Evolutionary conservation across 352 stramenopile genomes (phyloP), one percentile per base, ranked within the genome.

Genomic region (Phytophthora macrochlamydospora): DNA sequence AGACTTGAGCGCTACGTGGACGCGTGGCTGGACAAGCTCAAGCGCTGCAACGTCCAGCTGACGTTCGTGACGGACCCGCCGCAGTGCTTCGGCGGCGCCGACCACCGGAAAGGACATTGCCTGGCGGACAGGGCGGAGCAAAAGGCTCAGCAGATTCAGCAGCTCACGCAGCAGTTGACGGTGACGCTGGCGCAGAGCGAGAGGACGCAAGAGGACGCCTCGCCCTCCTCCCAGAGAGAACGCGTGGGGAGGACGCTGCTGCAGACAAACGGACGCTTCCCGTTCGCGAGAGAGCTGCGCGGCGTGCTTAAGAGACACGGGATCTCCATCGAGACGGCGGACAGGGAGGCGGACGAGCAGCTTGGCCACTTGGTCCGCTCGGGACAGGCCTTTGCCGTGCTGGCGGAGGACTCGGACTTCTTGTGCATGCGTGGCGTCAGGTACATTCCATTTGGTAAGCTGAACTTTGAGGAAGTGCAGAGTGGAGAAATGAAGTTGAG

Each of bases 381-480:
- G 24, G 78, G 75, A 5, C 28, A 75, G 35, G 81, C 81, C 0
- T 92, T 80, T 50, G 87, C 87, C 0, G 84, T 93, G 7, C 67
- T 97, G 7, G 85, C 73, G 0, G 79, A 94, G 42, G 92, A 98
- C 73, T 97, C 90, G 54, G 92, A 98, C 58, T 98, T 96, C 62
- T 62, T 97, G 13, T 79, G 90, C 59, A 95, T 97, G 85, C 79
- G 78, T 7, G 81, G 81, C 7, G 77, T 90, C 7, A 75, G 71
- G 50, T 98, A 97, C 59, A 94, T 97, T 52, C 87, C 87, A 7
- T 92, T 96, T 48, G 28, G 53, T 0, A 83, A 77, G 31, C 56
- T 92, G 1, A 56, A 14, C 0, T 57, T 85, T 4, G 71, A 87
- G 45, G 49, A 65, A 24, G 18, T 24, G 8, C 24, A 60, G 0